Evolutionary conservation across 352 stramenopile species (phyloP).

Genomic region (Blastocystis sp.): DNA sequence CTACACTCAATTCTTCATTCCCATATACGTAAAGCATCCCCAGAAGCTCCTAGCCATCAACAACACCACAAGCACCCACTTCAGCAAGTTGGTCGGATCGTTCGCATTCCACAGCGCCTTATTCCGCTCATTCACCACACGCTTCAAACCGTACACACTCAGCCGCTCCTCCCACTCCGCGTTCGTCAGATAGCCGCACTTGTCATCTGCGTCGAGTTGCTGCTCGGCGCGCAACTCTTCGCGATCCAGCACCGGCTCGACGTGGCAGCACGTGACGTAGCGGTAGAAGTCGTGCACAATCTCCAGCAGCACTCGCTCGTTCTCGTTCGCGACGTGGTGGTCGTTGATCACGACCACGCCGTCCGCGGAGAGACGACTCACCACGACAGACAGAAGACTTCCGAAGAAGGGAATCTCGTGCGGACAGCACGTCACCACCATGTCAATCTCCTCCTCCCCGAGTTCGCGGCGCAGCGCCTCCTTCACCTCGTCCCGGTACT

Average conservation of each 20-base stretch:
- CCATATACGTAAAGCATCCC: conserved; percentile 53
- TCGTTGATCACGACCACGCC: conserved; percentile 40
- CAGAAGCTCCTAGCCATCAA: not conserved
- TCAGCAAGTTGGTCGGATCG: conserved; percentile 24
- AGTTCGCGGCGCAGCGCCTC: not conserved
- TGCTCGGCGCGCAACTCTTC: not conserved
- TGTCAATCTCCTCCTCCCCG: conserved; percentile 21
- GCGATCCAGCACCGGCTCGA: not conserved
- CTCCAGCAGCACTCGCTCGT: conserved; percentile 15
- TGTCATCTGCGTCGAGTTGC: conserved; percentile 32
- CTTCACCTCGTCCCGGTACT: conserved; percentile 11
- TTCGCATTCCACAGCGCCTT: not conserved
- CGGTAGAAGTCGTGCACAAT: conserved; percentile 52
- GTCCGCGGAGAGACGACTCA: conserved; percentile 15
- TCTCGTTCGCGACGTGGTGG: not conserved
- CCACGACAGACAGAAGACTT: conserved; percentile 9
- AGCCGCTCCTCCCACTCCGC: conserved; percentile 39
- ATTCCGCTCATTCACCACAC: conserved; percentile 8
- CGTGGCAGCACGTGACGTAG: conserved; percentile 27
- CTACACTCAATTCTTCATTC: conserved; percentile 17
- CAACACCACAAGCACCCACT: not conserved
- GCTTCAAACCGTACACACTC: conserved; percentile 1
- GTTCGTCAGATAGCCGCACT: conserved; percentile 27
- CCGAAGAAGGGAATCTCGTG: conserved; percentile 55
- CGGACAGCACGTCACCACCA: conserved; percentile 47